These are phyloP conservation scores for Vararia minispora DNA, from an alignment of 768 basidiomycete genomes.

Conservation along the genomic window DNA sequence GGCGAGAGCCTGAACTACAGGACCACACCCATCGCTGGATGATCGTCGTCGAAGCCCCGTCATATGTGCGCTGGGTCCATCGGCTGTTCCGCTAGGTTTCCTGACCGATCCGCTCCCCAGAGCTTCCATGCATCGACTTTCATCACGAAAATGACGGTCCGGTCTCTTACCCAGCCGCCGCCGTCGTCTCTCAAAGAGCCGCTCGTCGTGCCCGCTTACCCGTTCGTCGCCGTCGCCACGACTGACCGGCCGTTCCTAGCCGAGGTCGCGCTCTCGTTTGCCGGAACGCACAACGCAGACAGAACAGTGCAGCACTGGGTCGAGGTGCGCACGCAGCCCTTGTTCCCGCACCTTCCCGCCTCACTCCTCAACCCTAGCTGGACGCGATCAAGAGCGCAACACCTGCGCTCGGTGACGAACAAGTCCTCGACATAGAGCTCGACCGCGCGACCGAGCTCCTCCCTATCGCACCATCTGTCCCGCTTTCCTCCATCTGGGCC, in stretches of 20 bases:
- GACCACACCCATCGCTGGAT: slow-evolving; percentile 37
- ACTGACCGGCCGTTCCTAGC: slow-evolving; percentile 36
- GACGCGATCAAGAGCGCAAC: slow-evolving; percentile 27
- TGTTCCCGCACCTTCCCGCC: not conserved
- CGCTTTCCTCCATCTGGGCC: too few species aligned
- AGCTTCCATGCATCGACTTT: slow-evolving; percentile 24
- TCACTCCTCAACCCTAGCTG: slow-evolving; percentile 21
- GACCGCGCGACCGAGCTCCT: slow-evolving; percentile 30
- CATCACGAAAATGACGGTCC: slow-evolving; percentile 23
- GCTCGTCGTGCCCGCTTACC: slow-evolving; percentile 23
- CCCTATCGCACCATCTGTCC: slow-evolving; percentile 16
- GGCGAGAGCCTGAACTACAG: slow-evolving; percentile 16
- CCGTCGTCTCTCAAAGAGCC: slow-evolving; percentile 23
- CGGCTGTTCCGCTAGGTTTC: not conserved
- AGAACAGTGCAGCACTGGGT: slow-evolving; percentile 42
- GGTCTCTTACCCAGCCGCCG: slow-evolving; percentile 27
- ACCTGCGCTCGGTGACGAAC: slow-evolving; percentile 35
- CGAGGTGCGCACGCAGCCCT: slow-evolving; percentile 24
- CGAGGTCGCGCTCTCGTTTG: slow-evolving; percentile 29
- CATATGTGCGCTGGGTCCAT: slow-evolving; percentile 28
- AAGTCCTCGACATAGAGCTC: slow-evolving; percentile 38
- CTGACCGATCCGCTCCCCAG: slow-evolving; percentile 13
- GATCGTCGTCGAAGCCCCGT: slow-evolving; percentile 31
- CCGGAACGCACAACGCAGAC: slow-evolving; percentile 27
- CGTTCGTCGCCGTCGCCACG: slow-evolving; percentile 30